A percentile compares a stretch with the other conserved stretches of the same genome.
Evolutionary conservation across 495 filamentous ascomycete species (phyloP).

Genomic region (Cudoniella acicularis): DNA sequence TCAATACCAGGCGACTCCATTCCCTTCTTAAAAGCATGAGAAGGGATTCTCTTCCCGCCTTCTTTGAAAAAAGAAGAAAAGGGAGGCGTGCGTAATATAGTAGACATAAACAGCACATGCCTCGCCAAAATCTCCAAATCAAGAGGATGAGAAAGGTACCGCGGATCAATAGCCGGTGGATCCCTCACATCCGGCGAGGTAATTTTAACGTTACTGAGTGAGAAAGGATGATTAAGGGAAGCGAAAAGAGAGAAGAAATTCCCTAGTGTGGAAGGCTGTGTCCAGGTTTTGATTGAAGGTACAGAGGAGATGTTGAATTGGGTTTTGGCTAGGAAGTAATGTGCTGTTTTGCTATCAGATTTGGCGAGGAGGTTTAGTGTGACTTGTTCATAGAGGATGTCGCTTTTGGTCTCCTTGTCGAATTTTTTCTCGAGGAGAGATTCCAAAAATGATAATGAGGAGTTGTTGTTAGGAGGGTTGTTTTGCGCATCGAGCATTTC

Average conservation of each 20-base stretch:
- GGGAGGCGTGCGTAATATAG: not conserved
- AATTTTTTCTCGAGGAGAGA: not conserved
- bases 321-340: not conserved
- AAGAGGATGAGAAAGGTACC: not conserved
- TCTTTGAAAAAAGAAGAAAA: not conserved
- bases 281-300: not conserved
- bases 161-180: not conserved
- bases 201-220: not conserved
- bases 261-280: not conserved
- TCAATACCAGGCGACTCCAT: not conserved
- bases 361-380: not conserved
- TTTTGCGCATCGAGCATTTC: not conserved
- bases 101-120: conserved; percentile 21
- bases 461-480: too few relatives aligned
- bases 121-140: not conserved
- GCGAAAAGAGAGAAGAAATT: not conserved
- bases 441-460: not conserved
- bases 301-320: not conserved
- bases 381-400: not conserved
- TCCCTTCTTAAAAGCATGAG: not conserved
- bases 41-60: not conserved
- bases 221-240: not conserved
- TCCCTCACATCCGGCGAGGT: not conserved
- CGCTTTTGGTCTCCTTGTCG: not conserved
- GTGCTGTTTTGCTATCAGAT: not conserved